Percentiles rank a stretch among this genome's conserved stretches.
Evolutionary conservation across 345 rosid species (phyloP).

Genomic region (Gossypium thurberi): DNA sequence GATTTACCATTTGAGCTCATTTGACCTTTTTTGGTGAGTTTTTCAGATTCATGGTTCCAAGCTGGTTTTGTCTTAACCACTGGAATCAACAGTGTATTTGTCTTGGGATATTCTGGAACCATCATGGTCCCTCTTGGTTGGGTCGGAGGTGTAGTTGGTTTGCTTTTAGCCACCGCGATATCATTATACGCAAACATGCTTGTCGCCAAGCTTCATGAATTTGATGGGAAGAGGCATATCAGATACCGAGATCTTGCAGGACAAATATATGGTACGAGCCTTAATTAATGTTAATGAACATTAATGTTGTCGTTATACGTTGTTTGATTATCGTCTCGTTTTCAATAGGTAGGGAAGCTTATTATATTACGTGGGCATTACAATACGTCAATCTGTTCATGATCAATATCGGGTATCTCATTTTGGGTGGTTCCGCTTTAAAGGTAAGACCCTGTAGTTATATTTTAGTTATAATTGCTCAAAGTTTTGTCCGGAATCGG

Average conservation of each 20-base stretch:
- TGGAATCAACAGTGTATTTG: conserved; percentile 80
- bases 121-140: conserved; percentile 92
- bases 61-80: conserved; percentile 82
- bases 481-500: background rate
- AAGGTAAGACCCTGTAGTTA: conserved; percentile 37
- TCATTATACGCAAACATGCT: conserved; percentile 78
- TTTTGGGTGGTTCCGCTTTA: conserved; percentile 69
- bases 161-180: conserved; percentile 55
- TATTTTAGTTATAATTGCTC: background rate
- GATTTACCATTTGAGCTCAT: background rate
- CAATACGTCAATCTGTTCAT: conserved; percentile 80
- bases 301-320: background rate
- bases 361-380: conserved; percentile 59
- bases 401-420: conserved; percentile 73
- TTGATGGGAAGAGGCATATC: conserved; percentile 86
- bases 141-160: conserved; percentile 67
- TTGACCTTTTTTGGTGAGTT: background rate
- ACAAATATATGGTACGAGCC: conserved; percentile 51
- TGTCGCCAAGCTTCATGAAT: conserved; percentile 78
- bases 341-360: conserved; percentile 54
- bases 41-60: conserved; percentile 90
- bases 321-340: background rate
- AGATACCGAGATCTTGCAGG: conserved; percentile 90
- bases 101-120: conserved; percentile 85
- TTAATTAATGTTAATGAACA: background rate